These are phyloP conservation scores for Didymella keratinophila DNA, from an alignment of 2,329 filamentous ascomycete genomes.

Conservation along the genomic window DNA sequence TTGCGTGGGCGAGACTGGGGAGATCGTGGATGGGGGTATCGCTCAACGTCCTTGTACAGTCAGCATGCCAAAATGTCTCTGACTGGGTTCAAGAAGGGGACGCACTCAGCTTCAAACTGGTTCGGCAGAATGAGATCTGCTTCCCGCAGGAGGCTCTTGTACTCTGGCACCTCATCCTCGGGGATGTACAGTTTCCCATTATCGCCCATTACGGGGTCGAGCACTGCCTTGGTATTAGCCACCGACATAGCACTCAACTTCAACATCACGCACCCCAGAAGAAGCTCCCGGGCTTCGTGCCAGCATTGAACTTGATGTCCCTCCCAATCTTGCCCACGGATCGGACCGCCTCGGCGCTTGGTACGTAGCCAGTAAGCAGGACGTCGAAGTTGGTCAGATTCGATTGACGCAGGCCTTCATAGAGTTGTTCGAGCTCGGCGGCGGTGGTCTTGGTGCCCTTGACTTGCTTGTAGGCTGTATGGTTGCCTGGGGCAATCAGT, in stretches of 20 bases:
- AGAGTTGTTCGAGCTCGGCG: conserved; percentile 83
- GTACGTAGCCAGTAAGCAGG: conserved; percentile 93
- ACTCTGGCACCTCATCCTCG: conserved; percentile 89
- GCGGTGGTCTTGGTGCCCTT: conserved; percentile 84
- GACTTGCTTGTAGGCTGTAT: conserved; percentile 89
- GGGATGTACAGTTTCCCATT: conserved; percentile 91
- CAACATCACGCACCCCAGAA: conserved; percentile 73
- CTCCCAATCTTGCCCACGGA: conserved; percentile 84
- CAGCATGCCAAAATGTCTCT: background rate
- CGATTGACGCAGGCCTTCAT: conserved; percentile 81
- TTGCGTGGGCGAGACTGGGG: conserved; percentile 73
- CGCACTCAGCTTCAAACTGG: conserved; percentile 95
- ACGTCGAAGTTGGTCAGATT: conserved; percentile 90
- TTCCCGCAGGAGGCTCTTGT: conserved; percentile 78
- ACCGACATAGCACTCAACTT: background rate
- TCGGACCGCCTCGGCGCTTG: conserved; percentile 82
- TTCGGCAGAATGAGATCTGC: conserved; percentile 95
- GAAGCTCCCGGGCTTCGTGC: conserved; percentile 74
- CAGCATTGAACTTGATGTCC: conserved; percentile 75
- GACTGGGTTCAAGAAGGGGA: conserved; percentile 6
- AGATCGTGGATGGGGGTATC: conserved; percentile 84
- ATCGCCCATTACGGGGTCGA: conserved; percentile 98
- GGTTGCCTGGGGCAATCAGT: conserved; percentile 63
- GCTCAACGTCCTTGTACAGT: conserved; percentile 72
- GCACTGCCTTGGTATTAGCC: conserved; percentile 60